phyloP scores from a whole-genome alignment of 2,329 filamentous ascomycete genomes.

The Alternaria sp. region DNA sequence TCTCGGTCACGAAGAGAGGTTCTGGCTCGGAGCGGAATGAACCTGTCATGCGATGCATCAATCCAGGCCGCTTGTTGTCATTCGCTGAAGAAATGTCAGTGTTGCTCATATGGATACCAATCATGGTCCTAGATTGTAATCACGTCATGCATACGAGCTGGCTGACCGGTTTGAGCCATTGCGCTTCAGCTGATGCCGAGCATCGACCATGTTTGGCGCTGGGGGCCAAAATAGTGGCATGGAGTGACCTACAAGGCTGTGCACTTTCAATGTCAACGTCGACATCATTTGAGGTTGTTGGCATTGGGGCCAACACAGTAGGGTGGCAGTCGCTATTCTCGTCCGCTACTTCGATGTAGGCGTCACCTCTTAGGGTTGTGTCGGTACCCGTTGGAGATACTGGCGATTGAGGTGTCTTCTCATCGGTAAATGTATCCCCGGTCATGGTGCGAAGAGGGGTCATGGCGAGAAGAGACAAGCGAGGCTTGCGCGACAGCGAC shows the following conservation, averaged over 20 bases:
- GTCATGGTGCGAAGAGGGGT: conserved; percentile 40
- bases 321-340: conserved; percentile 18
- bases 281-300: conserved; percentile 16
- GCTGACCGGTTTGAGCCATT: not conserved
- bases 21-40: conserved; percentile 41
- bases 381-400: conserved; percentile 39
- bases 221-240: conserved; percentile 16
- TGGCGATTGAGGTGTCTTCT: conserved; percentile 33
- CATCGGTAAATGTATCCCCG: conserved; percentile 36
- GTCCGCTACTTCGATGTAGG: conserved; percentile 39
- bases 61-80: conserved; percentile 29
- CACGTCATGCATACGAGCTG: not conserved
- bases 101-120: not conserved
- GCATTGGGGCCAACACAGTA: conserved; percentile 11
- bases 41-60: conserved; percentile 36
- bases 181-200: not conserved
- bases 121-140: not conserved
- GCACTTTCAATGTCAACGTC: conserved; percentile 21
- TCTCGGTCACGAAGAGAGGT: conserved; percentile 38
- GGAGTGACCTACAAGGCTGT: conserved; percentile 42
- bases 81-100: conserved; percentile 26
- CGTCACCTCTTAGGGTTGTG: conserved; percentile 37
- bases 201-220: not conserved
- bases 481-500: too few species aligned
- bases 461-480: conserved; percentile 20